Base-by-base conservation (phyloP, 495 filamentous ascomycete genomes). In the Aspergillus baeticus region DNA sequence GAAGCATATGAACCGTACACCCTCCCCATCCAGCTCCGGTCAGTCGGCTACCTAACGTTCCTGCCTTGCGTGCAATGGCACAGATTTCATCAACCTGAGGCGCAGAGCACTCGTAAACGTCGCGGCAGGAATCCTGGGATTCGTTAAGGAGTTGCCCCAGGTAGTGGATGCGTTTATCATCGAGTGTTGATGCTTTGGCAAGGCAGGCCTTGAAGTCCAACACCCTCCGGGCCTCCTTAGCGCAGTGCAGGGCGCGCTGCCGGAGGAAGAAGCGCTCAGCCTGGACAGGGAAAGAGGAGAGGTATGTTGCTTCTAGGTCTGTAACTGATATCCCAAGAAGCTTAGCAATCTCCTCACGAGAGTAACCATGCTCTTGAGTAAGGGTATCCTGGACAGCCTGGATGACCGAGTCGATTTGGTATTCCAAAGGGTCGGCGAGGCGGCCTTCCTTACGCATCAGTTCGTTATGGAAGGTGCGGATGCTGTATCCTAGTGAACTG, bases 21-120 rank as follows among this genome's bases (percentile, higher is more conserved):
- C 94, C 94, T 58, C 94, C 94, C 94, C 94, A 98, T 23, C 94
- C 94, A 14, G 94, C 94, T 46, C 94, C 94, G 2, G 94, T 98
- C 64, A 98, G 73, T 8, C 94, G 81, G 60, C 87, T 89, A 18
- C 94, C 95, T 71, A 88, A 93, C 37, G 86, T 82, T 18, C 95
- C 94, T 4, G 87, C 88, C 39, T 73, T 74, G 11, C 85, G 79
- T 1, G 94, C 93, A 60, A 98, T 86, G 23, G 72, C 64, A 67
- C 92, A 97, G 36, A 98, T 81, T 51, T 89, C 80, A 67, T 98
- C 95, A 31, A 98, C 82, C 70, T 98, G 90, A 0, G 87, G 84
- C 54, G 91, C 94, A 62, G 87, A 91, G 75, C 95, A 97, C 58
- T 96, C 90, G 65, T 95, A 98, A 2, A 85, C 66, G 4, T 90